Evolutionary conservation across 257 asterid species (phyloP), one percentile per base, ranked within the genome.

Genomic region (Primulina tabacum): DNA sequence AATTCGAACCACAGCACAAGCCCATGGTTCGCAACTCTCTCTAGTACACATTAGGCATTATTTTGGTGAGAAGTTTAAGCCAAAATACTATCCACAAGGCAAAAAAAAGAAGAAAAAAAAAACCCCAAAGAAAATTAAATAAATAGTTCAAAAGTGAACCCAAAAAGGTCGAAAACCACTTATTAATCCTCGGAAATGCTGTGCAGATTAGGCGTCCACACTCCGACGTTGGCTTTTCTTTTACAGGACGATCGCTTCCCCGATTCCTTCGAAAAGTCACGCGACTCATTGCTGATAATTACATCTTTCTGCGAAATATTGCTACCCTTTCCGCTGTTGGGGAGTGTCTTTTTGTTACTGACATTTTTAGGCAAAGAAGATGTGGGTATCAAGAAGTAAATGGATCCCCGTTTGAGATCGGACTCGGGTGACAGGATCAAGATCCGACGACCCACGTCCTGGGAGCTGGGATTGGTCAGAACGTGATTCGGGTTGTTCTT

Each of bases 401-500:
- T 94, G 84, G 85, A 86, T 66, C 99, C 99, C 67, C 96, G 82
- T 57, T 91, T 94, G 79, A 94, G 97, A 52, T 91, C 95, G 4
- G 99, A 84, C 10, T 82, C 84, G 60, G 92, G 86, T 1, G 96
- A 88, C 10, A 92, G 65, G 68, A 90, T 82, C 50, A 90, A 64
- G 76, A 93, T 88, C 84, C 84, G 85, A 26, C 90, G 88, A 28
- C 74, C 80, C 62, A 72, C 78, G 50, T 89, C 90, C 56, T 80
- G 89, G 0, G 92, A 80, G 50, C 82, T 76, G 0, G 97, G 97
- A 24, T 84, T 81, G 14, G 89, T 86, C 21, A 94, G 82, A 16
- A 87, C 87, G 65, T 94, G 99, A 68, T 86, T 76, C 9, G 97
- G 99, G 75, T 94, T 78, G 69, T 78, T 79, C 72, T 69, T 76